A percentile compares a stretch with the other conserved stretches of the same genome.
phyloP scores from a whole-genome alignment of 2,329 filamentous ascomycete species.

The Falciphora oryzae region DNA sequence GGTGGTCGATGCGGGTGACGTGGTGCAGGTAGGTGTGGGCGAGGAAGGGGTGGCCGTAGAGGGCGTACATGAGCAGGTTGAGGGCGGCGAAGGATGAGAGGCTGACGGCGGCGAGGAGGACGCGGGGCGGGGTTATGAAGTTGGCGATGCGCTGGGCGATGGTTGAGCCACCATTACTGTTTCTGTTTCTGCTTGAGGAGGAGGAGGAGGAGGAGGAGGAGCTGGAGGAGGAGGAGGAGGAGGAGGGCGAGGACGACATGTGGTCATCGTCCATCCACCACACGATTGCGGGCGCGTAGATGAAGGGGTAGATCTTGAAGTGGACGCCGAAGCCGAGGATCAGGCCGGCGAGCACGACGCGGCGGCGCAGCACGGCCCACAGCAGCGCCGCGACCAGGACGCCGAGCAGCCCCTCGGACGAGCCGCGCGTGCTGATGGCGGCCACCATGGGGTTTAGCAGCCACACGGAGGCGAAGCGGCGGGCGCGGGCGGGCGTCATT shows the following conservation, averaged over 20 bases:
- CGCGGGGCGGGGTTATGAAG: conserved; percentile 49
- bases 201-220: too few species aligned
- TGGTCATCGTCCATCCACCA: conserved; percentile 69
- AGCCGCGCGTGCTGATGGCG: conserved; percentile 90
- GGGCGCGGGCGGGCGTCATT: conserved; percentile 49
- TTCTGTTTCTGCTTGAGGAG: too few species aligned
- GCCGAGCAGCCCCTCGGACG: conserved; percentile 84
- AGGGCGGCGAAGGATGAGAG: conserved; percentile 66
- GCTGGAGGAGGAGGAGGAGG: too few species aligned
- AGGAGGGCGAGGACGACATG: conserved; percentile 20
- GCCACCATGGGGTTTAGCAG: conserved; percentile 97
- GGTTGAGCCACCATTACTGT: neutral
- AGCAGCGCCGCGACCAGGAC: conserved; percentile 77
- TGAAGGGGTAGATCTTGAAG: conserved; percentile 98
- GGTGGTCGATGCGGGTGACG: conserved; percentile 85
- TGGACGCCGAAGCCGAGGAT: conserved; percentile 82
- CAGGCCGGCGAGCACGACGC: conserved; percentile 60
- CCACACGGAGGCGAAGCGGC: conserved; percentile 83
- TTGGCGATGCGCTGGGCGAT: conserved; percentile 11
- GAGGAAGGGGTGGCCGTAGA: conserved; percentile 77
- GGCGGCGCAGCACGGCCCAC: conserved; percentile 67
- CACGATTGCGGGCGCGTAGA: conserved; percentile 77
- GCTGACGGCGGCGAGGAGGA: conserved; percentile 58
- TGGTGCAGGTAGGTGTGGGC: conserved; percentile 92
- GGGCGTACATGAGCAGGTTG: conserved; percentile 71